Evolutionary conservation across 2,329 filamentous ascomycete species (phyloP), one percentile per base, ranked within the genome.

Genomic region (Curvularia verruculosa): DNA sequence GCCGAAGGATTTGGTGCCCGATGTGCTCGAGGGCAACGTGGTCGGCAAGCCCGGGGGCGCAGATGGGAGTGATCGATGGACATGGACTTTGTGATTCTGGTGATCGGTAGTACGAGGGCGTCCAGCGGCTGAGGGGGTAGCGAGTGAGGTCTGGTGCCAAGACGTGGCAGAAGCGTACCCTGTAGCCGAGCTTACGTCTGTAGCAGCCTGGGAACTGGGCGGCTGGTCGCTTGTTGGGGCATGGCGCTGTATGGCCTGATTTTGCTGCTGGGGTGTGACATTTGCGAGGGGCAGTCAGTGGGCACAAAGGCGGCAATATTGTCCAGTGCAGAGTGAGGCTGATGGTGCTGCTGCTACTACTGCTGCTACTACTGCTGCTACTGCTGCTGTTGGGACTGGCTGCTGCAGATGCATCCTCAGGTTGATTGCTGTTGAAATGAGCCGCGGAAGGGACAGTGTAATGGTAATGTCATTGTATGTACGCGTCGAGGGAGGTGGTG

Each of bases 11-110:
- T 53, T 29, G 28, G 54, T 54, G 40, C n/a, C 29, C 61, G 29
- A 26, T 41, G 55, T 46, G 64, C 52, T 46, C 63, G 63, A n/a
- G 34, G 59, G 61, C 65, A 72, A 75, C 71, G 71, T 72, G 70
- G 66, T 54, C 56, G 58, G 59, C 49, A 63, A 52, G 61, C 62
- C 63, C 64, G 56, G 57, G n/a, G 54, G 54, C 53, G 60, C 56
- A 56, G 61, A 36, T 9, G 9, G 26, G 59, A 52, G 49, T 60
- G 52, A 67, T 44, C 52, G 48, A 52, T 52, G 56, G 59, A 47
- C 50, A 62, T 58, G 67, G 46, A 49, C 52, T 56, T 58, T 53
- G 53, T 59, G 67, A 64, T 9, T 24, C 3, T 62, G 64, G 59
- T 66, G 44, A 51, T 54, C 49, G 59, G 71, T 73, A 13, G 69